phyloP scores from a whole-genome alignment of 352 stramenopile species.

The Hyaloperonospora arabidopsidis region DNA sequence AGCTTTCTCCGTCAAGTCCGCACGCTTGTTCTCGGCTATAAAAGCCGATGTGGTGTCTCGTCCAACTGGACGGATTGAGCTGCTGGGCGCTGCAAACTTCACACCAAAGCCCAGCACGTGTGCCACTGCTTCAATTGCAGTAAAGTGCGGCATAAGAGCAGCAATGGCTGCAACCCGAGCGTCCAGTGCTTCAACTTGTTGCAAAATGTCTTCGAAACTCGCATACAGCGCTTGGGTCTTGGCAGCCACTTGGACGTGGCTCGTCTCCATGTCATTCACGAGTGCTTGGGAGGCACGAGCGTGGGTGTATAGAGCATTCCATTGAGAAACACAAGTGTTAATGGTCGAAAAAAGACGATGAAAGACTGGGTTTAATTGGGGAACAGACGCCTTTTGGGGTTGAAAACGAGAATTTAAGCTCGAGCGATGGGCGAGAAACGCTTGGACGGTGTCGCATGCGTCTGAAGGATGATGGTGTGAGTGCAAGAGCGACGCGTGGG shows the following conservation, averaged over 20 bases:
- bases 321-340: constrained; percentile 30
- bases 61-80: constrained; percentile 15
- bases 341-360: constrained; percentile 26
- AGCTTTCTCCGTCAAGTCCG: constrained; percentile 20
- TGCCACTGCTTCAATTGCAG: constrained; percentile 48
- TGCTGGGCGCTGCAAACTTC: constrained; percentile 45
- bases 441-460: constrained; percentile 30
- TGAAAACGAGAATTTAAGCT: neutral
- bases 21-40: neutral
- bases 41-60: neutral
- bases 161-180: constrained; percentile 55
- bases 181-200: constrained; percentile 57
- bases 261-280: constrained; percentile 76
- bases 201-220: constrained; percentile 60
- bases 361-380: constrained; percentile 21
- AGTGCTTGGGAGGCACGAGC: constrained; percentile 53
- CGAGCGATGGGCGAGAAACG: constrained; percentile 26
- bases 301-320: constrained; percentile 40
- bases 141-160: constrained; percentile 64
- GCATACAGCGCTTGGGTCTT: constrained; percentile 74
- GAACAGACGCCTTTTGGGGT: neutral
- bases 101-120: constrained; percentile 58
- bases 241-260: constrained; percentile 61
- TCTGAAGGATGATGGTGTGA: constrained; percentile 16
- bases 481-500: constrained; percentile 34